These are phyloP conservation scores for sweet orange (Citrus sinensis) DNA, from an alignment of 345 rosid species.

Conservation along the genomic window DVS_A1.0 CM039167.1:10225501-10226000, in stretches of 20 bases:
- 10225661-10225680: neutral
- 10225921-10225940: constrained; percentile 83
- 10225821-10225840: constrained; percentile 54
- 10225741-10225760: neutral
- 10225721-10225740: neutral
- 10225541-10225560: no score
- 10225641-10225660: neutral
- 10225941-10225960: constrained; percentile 53
- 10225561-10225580: no score
- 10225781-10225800: neutral
- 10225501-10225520: no score
- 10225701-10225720: neutral
- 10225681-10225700: neutral
- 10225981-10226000: neutral
- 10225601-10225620: neutral
- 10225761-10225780: neutral
- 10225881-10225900: constrained; percentile 33
- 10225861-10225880: constrained; percentile 85
- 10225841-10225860: constrained; percentile 54
- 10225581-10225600: neutral
- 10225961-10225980: neutral
- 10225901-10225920: constrained; percentile 46
- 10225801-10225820: neutral
- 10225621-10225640: neutral
- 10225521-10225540: no score